Evolutionary conservation across 805 yeast genomes (phyloP), one percentile per base, ranked within the genome.

Genomic region (Yarrowia sp.): DNA sequence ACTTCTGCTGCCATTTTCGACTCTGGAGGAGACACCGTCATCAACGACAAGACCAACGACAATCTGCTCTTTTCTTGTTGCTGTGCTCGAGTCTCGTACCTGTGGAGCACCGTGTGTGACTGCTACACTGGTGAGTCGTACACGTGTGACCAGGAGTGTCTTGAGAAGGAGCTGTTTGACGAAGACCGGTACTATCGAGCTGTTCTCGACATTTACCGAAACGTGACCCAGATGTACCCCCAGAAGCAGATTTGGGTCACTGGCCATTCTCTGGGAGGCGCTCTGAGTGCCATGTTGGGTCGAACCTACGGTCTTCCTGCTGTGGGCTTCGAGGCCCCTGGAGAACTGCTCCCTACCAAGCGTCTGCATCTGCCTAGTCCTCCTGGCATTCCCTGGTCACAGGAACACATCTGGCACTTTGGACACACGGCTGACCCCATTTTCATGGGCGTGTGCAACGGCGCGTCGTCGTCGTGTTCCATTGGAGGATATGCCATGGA

Each of bases 361-460:
- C 81, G 99, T 69, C 79, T 95, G 51, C 98, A 92, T 76, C 80
- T 95, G 58, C 99, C 99, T 0, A 82, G 83, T 77, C 96, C 98
- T 1, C 99, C 99, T 0, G 97, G 97, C 0, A 73, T 90, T 14
- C 92, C 97, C 0, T 76, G 79, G 8, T 83, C 86, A 70, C 78
- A 84, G 76, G 98, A 92, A 71, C 87, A 90, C 68, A 83, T 95
- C 10, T 95, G 96, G 96, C 98, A 95, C 73, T 78, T 95, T 72
- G 99, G 99, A 2, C 93, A 95, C 74, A 95, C 95, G 1, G 98
- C 97, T 0, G 99, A 95, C 74, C 99, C 99, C 1, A 90, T 95
- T 1, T 95, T 81, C 71, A 88, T 92, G 93, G 99, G 99, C 0
- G 92, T 91, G 9, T 95, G 99, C 74, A 92, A 89, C 71, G 99